Evolutionary conservation across 352 stramenopile genomes (phyloP), one percentile per base, ranked within the genome.

Genomic region (Pythium coloratum): DNA sequence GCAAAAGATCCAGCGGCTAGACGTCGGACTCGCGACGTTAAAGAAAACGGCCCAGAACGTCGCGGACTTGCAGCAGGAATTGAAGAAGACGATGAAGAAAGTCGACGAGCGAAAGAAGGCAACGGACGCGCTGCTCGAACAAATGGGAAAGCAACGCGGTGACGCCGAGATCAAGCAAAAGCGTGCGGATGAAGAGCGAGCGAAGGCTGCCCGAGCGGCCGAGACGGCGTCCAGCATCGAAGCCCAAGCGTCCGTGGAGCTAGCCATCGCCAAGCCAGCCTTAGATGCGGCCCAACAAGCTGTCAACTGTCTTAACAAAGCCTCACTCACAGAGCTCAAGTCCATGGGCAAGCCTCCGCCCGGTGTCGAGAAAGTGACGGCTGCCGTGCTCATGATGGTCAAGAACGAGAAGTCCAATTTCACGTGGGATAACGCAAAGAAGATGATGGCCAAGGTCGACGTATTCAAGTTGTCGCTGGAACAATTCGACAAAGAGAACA

Each of bases 391-490:
- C 1, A 97, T 98, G 72, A 90, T 98, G 76, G 51, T 98, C n/a
- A 97, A 97, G 75, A 86, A 92, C 47, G 92, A 98, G 71, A 97
- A 92, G 38, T 95, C 95, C 60, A 97, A 97, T 66, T 96, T 98
- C 51, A 91, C 84, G 47, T 98, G 92, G 92, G 93, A 98, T 42
- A 98, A 97, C 64, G 92, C 92, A 12, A 98, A 97, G 79, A 98
- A 97, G 69, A 97, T 98, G 92, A 98, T 98, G 92, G 92, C 92
- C 2, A 98, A 97, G 40, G 86, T 97, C 13, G 92, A 98, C 64
- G 78, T 90, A 6, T 98, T 98, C 76, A 97, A 97, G 76, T 76
- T 92, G 40, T 77, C 84, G 38, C 74, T 98, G 2, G 89, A 97
- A 69, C 81, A 92, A 24, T 98, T 97, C 55, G 84, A 94, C 69